Percentiles rank a stretch among this genome's conserved stretches.
phyloP scores from a whole-genome alignment of 2,329 filamentous ascomycete species.

The Tolypocladium inflatum region DNA sequence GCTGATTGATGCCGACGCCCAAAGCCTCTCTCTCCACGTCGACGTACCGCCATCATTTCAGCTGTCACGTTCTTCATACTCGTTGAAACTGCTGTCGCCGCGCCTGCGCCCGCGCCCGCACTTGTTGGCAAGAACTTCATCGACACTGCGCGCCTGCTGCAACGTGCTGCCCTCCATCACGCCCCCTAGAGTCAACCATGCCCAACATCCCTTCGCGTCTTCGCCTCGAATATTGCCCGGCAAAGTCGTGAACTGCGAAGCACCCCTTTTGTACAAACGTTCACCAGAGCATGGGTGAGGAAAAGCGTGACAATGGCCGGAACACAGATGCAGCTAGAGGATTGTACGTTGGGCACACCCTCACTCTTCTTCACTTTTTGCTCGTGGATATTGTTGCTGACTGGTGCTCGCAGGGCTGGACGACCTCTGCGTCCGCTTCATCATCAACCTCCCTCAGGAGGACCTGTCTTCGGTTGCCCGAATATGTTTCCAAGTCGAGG shows the following conservation, averaged over 20 bases:
- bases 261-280: neutral
- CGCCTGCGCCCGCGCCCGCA: neutral
- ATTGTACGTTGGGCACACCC: constrained; percentile 50
- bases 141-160: neutral
- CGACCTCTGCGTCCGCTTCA: constrained; percentile 95
- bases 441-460: constrained; percentile 89
- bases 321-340: constrained; percentile 77
- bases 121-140: neutral
- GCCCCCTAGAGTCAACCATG: constrained; percentile 15
- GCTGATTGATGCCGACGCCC: neutral
- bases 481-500: constrained; percentile 97
- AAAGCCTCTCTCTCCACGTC: neutral
- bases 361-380: neutral
- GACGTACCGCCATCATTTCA: neutral
- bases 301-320: constrained; percentile 55
- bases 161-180: neutral
- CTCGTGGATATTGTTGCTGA: constrained; percentile 11
- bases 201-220: constrained; percentile 19
- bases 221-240: constrained; percentile 17
- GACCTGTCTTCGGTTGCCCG: constrained; percentile 84
- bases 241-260: constrained; percentile 19
- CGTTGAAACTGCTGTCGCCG: neutral
- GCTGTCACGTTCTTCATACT: neutral
- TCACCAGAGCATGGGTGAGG: constrained; percentile 17
- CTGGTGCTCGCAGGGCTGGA: constrained; percentile 61